Evolutionary conservation across 1,139 yeast genomes (phyloP).

Genomic region (Lodderomyces elongisporus): DNA sequence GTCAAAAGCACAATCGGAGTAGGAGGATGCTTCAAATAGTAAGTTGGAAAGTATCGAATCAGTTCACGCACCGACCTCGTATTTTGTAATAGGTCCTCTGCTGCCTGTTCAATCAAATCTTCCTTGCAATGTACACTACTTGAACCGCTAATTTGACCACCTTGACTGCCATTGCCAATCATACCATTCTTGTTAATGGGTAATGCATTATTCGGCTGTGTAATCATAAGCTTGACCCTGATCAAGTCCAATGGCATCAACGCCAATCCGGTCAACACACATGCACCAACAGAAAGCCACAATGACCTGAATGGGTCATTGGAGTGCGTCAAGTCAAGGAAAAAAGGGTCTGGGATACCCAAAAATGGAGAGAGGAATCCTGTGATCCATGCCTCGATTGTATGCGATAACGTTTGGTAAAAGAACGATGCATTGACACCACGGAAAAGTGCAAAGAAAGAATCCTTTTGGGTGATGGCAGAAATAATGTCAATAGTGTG

Average conservation of each 20-base stretch:
- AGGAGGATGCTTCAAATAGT: slow-evolving; percentile 53
- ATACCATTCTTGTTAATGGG: not conserved
- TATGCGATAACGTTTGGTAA: slow-evolving; percentile 66
- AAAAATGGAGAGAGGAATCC: slow-evolving; percentile 79
- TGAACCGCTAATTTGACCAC: not conserved
- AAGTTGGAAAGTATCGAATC: slow-evolving; percentile 30
- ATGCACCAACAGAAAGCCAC: slow-evolving; percentile 62
- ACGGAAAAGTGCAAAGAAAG: slow-evolving; percentile 79
- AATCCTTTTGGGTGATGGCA: slow-evolving; percentile 68
- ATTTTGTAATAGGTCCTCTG: slow-evolving; percentile 11
- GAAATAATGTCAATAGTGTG: slow-evolving; percentile 70
- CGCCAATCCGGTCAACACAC: slow-evolving; percentile 68
- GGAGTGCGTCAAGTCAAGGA: slow-evolving; percentile 77
- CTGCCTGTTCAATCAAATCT: slow-evolving; percentile 6
- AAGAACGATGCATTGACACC: slow-evolving; percentile 85
- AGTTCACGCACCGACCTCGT: slow-evolving; percentile 39
- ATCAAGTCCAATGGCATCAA: slow-evolving; percentile 81
- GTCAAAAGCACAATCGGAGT: slow-evolving; percentile 49
- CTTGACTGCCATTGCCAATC: slow-evolving; percentile 7
- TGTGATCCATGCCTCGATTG: slow-evolving; percentile 87
- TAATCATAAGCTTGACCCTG: slow-evolving; percentile 69
- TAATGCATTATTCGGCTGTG: slow-evolving; percentile 31
- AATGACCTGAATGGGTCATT: slow-evolving; percentile 70
- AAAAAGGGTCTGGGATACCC: slow-evolving; percentile 87
- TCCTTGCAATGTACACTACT: slow-evolving; percentile 3